Base-by-base conservation (phyloP, 352 stramenopile genomes). In the Globisporangium echinulatum region DNA sequence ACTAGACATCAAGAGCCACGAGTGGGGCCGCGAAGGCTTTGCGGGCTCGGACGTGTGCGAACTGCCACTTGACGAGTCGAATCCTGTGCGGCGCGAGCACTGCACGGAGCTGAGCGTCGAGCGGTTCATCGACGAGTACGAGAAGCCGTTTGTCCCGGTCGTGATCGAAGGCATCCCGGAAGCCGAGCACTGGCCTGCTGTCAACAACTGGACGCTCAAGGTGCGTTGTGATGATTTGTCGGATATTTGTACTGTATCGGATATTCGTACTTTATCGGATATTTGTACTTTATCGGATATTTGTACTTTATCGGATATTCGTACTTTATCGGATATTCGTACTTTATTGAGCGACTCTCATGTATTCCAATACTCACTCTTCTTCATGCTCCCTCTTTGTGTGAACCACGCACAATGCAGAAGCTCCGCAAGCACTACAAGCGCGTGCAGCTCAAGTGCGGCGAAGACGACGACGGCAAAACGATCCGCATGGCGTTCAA, bases 91-190 rank as follows among this genome's bases (percentile, higher is more conserved):
- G 64, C 73, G 83, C 54, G 85, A 96, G 59, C 71, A 86, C 53
- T 85, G 74, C 66, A 83, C 74, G 38, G 75, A 95, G 42, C 60
- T 96, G 47, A 90, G 67, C 11, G 71, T 94, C 13, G 74, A 90
- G 58, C 68, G 86, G 13, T 97, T 97, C 62, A 87, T 92, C 42
- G 66, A 89, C 8, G 76, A 93, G 63, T 97, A 93, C 61, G 88
- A 97, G 58, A 83, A 67, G 46, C 76, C 75, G 7, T 72, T 47
- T 42, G 54, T 92, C 37, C 88, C 87, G 10, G 78, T 94, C 5
- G 78, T 97, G 39, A 93, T 97, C 42, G 76, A 87, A 54, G 85
- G 86, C 52, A 75, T 97, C 25, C 88, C 88, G 0, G 78, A 91
- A 59, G 69, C 75, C 37, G 85, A 97, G 59, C 58, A 67, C 9